phyloP scores from a whole-genome alignment of 768 basidiomycete genomes.

The Lentinula sp. region DNA sequence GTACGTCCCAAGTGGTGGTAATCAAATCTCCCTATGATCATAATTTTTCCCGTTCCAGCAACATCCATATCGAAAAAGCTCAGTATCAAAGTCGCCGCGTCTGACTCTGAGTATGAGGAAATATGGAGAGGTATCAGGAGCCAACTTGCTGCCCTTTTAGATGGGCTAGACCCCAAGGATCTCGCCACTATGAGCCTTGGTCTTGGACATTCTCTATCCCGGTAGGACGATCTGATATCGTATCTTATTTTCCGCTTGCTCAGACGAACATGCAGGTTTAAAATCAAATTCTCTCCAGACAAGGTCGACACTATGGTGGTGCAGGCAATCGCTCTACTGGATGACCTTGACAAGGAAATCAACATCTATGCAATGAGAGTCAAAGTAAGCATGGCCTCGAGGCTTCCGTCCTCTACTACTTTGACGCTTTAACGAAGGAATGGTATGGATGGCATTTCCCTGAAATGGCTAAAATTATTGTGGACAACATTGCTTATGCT shows the following conservation, averaged over 20 bases:
- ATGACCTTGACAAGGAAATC: conserved; percentile 99
- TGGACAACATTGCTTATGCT: conserved; percentile 95
- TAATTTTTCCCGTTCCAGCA: conserved; percentile 33
- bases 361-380: conserved; percentile 99
- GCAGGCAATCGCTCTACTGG: conserved; percentile 95
- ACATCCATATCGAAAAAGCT: conserved; percentile 91
- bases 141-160: conserved; percentile 81
- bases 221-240: conserved; percentile 38
- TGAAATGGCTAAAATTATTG: conserved; percentile 97
- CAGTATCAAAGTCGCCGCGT: conserved; percentile 77
- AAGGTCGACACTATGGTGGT: conserved; percentile 99
- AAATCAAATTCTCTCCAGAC: conserved; percentile 99
- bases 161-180: conserved; percentile 90
- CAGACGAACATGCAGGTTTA: conserved; percentile 63
- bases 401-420: neutral
- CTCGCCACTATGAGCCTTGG: conserved; percentile 97
- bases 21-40: neutral
- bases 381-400: conserved; percentile 52
- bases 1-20: conserved; percentile 36
- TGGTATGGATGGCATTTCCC: conserved; percentile 99
- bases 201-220: conserved; percentile 93
- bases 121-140: conserved; percentile 94
- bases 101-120: conserved; percentile 57
- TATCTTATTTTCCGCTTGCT: neutral
- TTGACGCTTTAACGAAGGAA: conserved; percentile 50